Conservation (phyloP, 2,329 filamentous ascomycete species). For the Fusarium palustre region DNA sequence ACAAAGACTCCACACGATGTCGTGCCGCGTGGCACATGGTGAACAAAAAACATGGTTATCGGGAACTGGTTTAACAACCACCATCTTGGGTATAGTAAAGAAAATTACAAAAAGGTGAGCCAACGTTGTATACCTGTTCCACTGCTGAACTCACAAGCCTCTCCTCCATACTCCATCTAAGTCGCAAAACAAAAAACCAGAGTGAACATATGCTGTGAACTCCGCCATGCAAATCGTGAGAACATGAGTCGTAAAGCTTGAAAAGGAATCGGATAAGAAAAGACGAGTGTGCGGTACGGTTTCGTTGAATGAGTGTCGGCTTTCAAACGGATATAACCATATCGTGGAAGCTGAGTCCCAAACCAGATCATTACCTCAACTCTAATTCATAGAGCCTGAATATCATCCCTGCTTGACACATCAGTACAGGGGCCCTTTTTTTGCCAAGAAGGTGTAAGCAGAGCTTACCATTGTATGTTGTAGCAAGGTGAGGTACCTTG, state of each 20-base stretch:
- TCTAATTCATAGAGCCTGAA: slow-evolving; percentile 17
- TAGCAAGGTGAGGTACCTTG: slow-evolving; percentile 17
- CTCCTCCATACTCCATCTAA: slow-evolving; percentile 22
- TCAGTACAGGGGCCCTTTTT: slow-evolving; percentile 10
- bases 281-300: background rate
- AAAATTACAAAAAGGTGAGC: slow-evolving; percentile 6
- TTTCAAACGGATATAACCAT: slow-evolving; percentile 3
- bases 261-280: slow-evolving; percentile 2
- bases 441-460: slow-evolving; percentile 19
- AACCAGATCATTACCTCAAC: background rate
- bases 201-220: slow-evolving; percentile 22
- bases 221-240: slow-evolving; percentile 32
- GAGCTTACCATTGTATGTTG: slow-evolving; percentile 14
- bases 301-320: slow-evolving; percentile 2
- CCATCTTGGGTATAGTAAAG: slow-evolving; percentile 25
- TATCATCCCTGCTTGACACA: slow-evolving; percentile 1
- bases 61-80: slow-evolving; percentile 7
- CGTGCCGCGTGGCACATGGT: slow-evolving; percentile 27
- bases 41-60: slow-evolving; percentile 9
- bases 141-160: slow-evolving; percentile 13
- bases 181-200: slow-evolving; percentile 17
- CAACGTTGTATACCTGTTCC: slow-evolving; percentile 12
- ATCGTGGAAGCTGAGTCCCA: slow-evolving; percentile 9
- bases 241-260: slow-evolving; percentile 35
- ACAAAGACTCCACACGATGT: slow-evolving; percentile 36